Evolutionary conservation across 1,284 basidiomycete species (phyloP).

Genomic region (Entoloma clypeatum): DNA sequence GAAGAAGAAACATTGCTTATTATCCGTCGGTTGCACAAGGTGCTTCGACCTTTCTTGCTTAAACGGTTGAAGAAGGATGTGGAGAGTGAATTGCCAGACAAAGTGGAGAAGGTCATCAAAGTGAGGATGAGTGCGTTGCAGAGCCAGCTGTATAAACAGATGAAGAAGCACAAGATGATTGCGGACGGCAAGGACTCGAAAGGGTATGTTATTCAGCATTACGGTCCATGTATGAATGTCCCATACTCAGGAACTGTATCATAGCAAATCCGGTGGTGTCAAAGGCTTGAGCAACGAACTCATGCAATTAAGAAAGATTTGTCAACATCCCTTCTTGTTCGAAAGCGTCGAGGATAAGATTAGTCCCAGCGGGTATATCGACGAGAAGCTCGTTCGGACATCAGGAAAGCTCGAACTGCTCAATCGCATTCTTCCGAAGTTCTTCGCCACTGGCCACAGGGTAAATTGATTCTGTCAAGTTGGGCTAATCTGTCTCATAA

Average conservation of each 20-base stretch:
- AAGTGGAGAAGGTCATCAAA: slow-evolving; percentile 99
- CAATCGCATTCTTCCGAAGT: slow-evolving; percentile 90
- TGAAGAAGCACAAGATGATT: slow-evolving; percentile 98
- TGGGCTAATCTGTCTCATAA: slow-evolving; percentile 1
- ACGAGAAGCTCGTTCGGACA: slow-evolving; percentile 84
- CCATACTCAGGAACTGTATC: background rate
- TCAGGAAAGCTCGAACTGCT: slow-evolving; percentile 97
- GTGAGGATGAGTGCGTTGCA: slow-evolving; percentile 96
- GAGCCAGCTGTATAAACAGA: slow-evolving; percentile 93
- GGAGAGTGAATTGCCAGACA: slow-evolving; percentile 95
- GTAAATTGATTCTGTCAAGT: slow-evolving; percentile 39
- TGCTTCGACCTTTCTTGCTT: slow-evolving; percentile 94
- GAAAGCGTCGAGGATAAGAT: slow-evolving; percentile 93
- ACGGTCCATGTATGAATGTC: background rate
- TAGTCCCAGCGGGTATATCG: slow-evolving; percentile 77
- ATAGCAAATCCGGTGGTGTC: slow-evolving; percentile 69
- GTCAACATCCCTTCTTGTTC: slow-evolving; percentile 97
- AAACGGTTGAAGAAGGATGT: slow-evolving; percentile 98
- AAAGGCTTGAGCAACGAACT: slow-evolving; percentile 95
- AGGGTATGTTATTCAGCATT: slow-evolving; percentile 45
- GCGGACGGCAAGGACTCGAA: slow-evolving; percentile 80
- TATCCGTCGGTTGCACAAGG: slow-evolving; percentile 97
- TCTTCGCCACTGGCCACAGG: slow-evolving; percentile 90
- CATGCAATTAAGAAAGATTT: slow-evolving; percentile 99
- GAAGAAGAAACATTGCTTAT: slow-evolving; percentile 99